Evolutionary conservation across 108 stramenopile genomes (phyloP).

Genomic region (Nannochloropsis gaditana): DNA sequence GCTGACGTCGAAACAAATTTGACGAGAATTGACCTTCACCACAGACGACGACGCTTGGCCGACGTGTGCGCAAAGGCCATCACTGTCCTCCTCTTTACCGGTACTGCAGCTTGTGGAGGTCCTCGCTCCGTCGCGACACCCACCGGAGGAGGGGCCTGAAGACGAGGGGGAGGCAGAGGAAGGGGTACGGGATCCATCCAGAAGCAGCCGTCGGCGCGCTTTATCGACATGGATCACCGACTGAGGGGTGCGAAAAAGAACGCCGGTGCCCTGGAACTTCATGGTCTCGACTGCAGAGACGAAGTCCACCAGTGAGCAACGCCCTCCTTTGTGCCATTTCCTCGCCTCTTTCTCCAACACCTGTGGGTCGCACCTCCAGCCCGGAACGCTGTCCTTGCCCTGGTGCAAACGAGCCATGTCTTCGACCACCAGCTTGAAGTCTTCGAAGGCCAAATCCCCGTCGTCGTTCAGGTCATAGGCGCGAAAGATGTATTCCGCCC

Average conservation of each 20-base stretch:
- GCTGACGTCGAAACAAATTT: slow-evolving; percentile 11
- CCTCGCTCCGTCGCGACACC: not conserved
- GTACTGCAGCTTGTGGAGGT: not conserved
- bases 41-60: not conserved
- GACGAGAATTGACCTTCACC: slow-evolving; percentile 3
- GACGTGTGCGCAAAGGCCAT: not conserved
- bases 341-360: not conserved
- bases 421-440: slow-evolving; percentile 17
- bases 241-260: not conserved
- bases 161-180: not conserved
- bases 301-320: not conserved
- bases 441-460: slow-evolving; percentile 11
- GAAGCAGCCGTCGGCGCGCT: not conserved
- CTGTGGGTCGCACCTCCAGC: not conserved
- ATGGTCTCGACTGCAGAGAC: not conserved
- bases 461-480: not conserved
- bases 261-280: not conserved
- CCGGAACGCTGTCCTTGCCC: not conserved
- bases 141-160: not conserved
- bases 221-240: not conserved
- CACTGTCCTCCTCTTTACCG: not conserved
- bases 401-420: not conserved
- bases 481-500: not conserved
- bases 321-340: slow-evolving; percentile 1
- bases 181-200: not conserved